Base-by-base conservation (phyloP, 768 basidiomycete genomes). In the Tylopilus subfusipes region DNA sequence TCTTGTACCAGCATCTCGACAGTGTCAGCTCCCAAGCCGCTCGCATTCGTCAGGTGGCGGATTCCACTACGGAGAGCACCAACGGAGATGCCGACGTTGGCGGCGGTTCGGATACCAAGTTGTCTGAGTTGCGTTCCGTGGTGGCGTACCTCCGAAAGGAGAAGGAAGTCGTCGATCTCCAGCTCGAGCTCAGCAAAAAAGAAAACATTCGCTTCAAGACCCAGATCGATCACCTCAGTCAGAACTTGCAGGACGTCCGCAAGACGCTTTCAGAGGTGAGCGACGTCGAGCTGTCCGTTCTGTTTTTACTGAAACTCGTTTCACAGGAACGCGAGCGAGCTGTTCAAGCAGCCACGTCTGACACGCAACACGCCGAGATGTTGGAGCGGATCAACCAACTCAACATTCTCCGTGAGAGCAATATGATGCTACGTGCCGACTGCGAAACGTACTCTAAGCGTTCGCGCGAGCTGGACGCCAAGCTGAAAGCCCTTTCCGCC, bases 81-180 rank as follows among this genome's bases (percentile, higher is more conserved):
- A 56, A 73, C 14, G 76, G 67, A 5, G 84, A 82, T 42, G 73
- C 61, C 21, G 82, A 82, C 19, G 63, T 69, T 0, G 53, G 71
- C 10, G 82, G 77, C 18, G 83, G 85, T 55, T 63, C 73, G 4
- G 87, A 89, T 57, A 76, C 76, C 2, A 86, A 90, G 65, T 59
- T 89, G 11, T 76, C 85, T 0, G 90, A 92, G 59, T 72, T 93
- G 21, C 86, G 88, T 27, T 81, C 86, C 18, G 86, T 93, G 25
- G 84, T 93, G 40, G 79, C 84, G 3, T 94, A 90, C 69, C 74
- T 95, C 31, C 81, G 93, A 39, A 91, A 88, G 64, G 93, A 94
- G 76, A 93, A 95, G 72, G 91, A 94, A 67, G 92, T 95, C 49
- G 86, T 90, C 42, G 92, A 95, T 60, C 79, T 93, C 30, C 90